A percentile compares a stretch with the other conserved stretches of the same genome.
These are phyloP conservation scores for Colletotrichum paranaense DNA, from an alignment of 2,329 filamentous ascomycete species.

Conservation along the genomic window DNA sequence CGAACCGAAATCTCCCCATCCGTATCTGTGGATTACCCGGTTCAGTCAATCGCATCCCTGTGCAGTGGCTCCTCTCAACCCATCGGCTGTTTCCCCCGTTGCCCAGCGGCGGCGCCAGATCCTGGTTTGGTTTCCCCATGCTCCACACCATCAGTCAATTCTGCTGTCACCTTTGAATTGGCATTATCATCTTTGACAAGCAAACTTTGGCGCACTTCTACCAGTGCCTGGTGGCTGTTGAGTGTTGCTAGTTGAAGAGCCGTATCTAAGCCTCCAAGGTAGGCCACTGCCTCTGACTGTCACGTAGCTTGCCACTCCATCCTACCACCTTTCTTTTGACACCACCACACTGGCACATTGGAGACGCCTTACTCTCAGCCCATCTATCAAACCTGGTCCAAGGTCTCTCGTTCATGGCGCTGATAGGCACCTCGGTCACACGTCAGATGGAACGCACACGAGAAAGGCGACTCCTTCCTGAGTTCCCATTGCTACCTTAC, in stretches of 20 bases:
- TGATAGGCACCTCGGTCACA: constrained; percentile 15
- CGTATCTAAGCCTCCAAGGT: not conserved
- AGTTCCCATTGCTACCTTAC: constrained; percentile 13
- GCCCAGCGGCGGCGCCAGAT: not conserved
- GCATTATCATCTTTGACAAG: constrained; percentile 5
- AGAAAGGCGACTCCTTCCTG: not conserved
- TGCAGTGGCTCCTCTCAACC: not conserved
- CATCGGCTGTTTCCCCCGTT: constrained; percentile 11
- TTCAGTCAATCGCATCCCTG: not conserved
- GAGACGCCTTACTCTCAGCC: not conserved
- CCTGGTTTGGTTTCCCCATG: not conserved
- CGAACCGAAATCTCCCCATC: not conserved
- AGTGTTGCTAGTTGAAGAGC: not conserved
- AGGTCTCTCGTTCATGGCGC: not conserved
- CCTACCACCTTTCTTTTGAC: not conserved
- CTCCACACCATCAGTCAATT: constrained; percentile 1
- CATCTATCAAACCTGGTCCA: not conserved
- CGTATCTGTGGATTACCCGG: constrained; percentile 5
- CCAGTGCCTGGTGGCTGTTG: not conserved
- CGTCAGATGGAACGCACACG: not conserved
- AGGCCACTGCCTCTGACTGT: constrained; percentile 1
- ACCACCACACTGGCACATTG: not conserved
- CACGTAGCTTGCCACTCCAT: constrained; percentile 15
- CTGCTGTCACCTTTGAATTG: constrained; percentile 8
- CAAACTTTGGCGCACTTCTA: too few relatives aligned